A percentile compares a stretch with the other conserved stretches of the same genome.
Evolutionary conservation across 305 asterid genomes (phyloP).

Genomic region (Fraxinus platypoda): DNA sequence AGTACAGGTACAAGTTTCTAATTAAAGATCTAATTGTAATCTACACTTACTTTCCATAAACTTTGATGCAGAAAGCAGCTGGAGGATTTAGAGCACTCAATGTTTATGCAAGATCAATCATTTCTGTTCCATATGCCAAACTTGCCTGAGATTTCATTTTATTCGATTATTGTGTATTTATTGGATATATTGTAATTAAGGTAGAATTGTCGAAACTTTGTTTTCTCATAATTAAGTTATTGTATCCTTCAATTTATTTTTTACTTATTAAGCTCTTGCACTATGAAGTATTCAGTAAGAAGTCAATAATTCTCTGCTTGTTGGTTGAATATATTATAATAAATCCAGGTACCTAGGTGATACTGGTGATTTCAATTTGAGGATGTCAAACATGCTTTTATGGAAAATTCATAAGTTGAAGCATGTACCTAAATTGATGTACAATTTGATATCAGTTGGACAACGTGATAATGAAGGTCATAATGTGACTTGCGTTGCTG

Average conservation of each 20-base stretch:
- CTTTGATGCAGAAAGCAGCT: constrained; percentile 72
- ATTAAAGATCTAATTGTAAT: constrained; percentile 87
- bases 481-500: no score
- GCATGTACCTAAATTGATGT: no score
- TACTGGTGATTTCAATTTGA: neutral
- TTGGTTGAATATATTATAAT: neutral
- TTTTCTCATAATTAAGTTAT: neutral
- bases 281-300: neutral
- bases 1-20: constrained; percentile 53
- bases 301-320: neutral
- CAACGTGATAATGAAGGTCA: no score
- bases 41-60: constrained; percentile 84
- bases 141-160: constrained; percentile 76
- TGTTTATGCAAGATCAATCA: constrained; percentile 70
- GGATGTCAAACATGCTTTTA: no score
- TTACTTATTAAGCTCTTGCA: neutral
- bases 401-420: no score
- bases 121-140: constrained; percentile 72
- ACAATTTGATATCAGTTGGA: no score
- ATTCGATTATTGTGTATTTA: constrained; percentile 19
- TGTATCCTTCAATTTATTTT: neutral
- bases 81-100: constrained; percentile 85
- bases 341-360: neutral
- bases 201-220: neutral
- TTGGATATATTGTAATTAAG: neutral